Evolutionary conservation across 768 basidiomycete species (phyloP).

Genomic region (Suillus paluster): DNA sequence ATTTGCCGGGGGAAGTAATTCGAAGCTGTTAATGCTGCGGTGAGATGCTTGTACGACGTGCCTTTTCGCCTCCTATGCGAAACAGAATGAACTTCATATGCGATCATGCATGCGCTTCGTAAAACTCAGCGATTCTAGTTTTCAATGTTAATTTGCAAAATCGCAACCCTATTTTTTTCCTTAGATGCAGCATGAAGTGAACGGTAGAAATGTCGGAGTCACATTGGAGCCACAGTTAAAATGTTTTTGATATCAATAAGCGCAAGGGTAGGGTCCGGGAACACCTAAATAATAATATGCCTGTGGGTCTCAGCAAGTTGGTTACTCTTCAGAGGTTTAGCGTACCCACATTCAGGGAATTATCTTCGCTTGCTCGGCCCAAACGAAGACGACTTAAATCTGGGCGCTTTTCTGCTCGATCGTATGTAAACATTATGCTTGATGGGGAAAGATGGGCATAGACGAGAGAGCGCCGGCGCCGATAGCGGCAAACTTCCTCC

Average conservation of each 20-base stretch:
- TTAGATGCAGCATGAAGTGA: not conserved
- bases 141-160: slow-evolving; percentile 7
- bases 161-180: not conserved
- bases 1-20: slow-evolving; percentile 7
- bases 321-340: not conserved
- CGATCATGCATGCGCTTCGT: not conserved
- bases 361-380: not conserved
- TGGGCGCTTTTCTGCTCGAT: not conserved
- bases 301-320: not conserved
- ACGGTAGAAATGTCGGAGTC: not conserved
- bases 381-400: not conserved
- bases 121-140: slow-evolving; percentile 1
- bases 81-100: not conserved
- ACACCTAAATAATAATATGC: not conserved
- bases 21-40: slow-evolving; percentile 5
- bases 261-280: not conserved
- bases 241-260: not conserved
- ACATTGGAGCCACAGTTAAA: not conserved
- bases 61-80: not conserved
- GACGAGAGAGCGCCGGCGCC: not conserved
- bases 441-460: not conserved
- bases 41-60: not conserved
- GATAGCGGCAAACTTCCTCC: too few species aligned
- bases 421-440: not conserved
- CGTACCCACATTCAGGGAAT: not conserved